Base-by-base conservation (phyloP, 352 stramenopile species). In the Blastocystis sp. region DNA sequence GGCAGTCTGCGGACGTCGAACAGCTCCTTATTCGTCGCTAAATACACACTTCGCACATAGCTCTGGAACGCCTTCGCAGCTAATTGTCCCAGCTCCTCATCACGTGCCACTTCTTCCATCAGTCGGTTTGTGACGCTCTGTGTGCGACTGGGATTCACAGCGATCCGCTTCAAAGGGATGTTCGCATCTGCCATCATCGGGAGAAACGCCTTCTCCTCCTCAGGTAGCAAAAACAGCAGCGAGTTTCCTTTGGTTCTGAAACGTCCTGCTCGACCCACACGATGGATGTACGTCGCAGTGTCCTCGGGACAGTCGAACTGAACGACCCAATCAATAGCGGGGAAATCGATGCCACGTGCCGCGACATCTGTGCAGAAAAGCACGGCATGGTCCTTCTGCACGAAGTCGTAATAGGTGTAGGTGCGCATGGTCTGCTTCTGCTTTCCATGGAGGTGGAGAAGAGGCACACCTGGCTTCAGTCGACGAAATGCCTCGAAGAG, bases 321-420 rank as follows among this genome's bases (percentile, higher is more conserved):
- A 23, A 96, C 90, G n/a, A 99, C 97, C 97, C 97, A 99, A 92
- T 99, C 96, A 20, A 99, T 96, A 50, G 94, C 92, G 11, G 97
- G 96, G 92, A 99, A 99, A 90, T 99, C 97, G 23, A 99, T 92
- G 39, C 97, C 97, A 54, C 97, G 93, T 6, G 96, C 95, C 0
- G 97, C 97, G 77, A 99, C 97, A 91, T 99, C 97, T 0, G 97
- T 99, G 4, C 95, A 95, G 91, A 99, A 98, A 11, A 99, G 89
- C 53, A 98, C 96, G 13, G 93, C 94, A 11, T 76, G 34, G 0
- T 64, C 15, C 61, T 88, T 89, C 63, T 90, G 37, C 11, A 98
- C 90, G 91, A 98, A 99, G 90, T 99, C 96, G 88, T 98, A 98
- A 92, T 99, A 99, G 53, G 99, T 95, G 89, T 98, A 94, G 9